phyloP scores from a whole-genome alignment of 139 green algal genomes.

The Dunaliella primolecta region DNA sequence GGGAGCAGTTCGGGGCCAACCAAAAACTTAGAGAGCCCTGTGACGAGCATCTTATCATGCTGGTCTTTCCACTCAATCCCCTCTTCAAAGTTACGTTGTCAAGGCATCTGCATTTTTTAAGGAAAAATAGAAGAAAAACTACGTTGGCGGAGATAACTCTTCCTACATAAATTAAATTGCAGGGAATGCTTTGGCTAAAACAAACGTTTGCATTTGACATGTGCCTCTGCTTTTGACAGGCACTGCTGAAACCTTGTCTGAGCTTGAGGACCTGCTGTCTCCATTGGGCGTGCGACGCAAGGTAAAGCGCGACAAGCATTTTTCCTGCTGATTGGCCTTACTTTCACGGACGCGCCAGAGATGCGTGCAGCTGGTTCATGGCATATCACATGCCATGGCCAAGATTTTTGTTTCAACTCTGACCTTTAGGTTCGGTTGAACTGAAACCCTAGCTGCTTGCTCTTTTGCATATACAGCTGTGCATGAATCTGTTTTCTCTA shows the following conservation, averaged over 20 bases:
- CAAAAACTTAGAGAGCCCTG: too few relatives aligned
- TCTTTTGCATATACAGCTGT: not conserved
- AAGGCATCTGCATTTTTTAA: not conserved
- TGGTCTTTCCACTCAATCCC: not conserved
- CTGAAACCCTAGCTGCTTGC: not conserved
- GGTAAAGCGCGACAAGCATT: not conserved
- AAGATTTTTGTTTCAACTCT: not conserved
- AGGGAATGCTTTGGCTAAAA: not conserved
- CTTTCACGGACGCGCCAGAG: too few relatives aligned
- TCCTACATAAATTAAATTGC: not conserved
- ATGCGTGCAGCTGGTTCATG: too few relatives aligned
- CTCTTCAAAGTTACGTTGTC: not conserved
- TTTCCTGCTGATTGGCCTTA: too few relatives aligned
- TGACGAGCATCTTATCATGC: not conserved
- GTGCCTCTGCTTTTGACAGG: slow-evolving; percentile 8
- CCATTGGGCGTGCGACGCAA: slow-evolving; percentile 22
- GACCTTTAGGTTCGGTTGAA: not conserved
- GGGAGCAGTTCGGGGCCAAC: too few relatives aligned
- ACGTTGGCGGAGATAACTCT: not conserved
- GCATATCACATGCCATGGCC: not conserved
- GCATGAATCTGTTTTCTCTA: not conserved
- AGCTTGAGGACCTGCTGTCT: slow-evolving; percentile 40
- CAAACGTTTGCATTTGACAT: not conserved
- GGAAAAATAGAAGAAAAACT: not conserved
- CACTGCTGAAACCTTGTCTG: slow-evolving; percentile 28